These are phyloP conservation scores for Barnettozyma salicaria DNA, from an alignment of 805 yeast genomes.

Conservation along the genomic window DNA sequence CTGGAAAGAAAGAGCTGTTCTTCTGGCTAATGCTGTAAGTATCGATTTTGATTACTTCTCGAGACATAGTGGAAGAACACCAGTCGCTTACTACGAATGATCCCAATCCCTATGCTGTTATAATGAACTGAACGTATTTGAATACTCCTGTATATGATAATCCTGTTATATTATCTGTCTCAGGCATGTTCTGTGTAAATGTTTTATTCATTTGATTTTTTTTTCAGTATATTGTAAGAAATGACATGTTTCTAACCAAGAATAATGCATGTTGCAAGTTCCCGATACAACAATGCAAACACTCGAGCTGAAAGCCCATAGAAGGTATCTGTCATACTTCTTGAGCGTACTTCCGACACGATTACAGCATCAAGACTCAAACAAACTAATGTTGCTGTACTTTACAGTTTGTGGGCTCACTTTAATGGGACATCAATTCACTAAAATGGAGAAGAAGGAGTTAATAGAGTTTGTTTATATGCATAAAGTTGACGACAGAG, in stretches of 20 bases:
- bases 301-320: slow-evolving; percentile 18
- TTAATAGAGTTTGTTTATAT: slow-evolving; percentile 40
- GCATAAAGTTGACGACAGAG: slow-evolving; percentile 37
- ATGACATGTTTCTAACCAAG: no score
- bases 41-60: slow-evolving; percentile 96
- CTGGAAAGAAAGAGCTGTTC: slow-evolving; percentile 76
- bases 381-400: slow-evolving; percentile 61
- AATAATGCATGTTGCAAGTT: no score
- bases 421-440: slow-evolving; percentile 25
- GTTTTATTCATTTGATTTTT: no score
- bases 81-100: no score
- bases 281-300: slow-evolving; percentile 5
- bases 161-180: no score
- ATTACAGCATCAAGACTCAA: slow-evolving; percentile 60
- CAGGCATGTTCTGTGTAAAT: no score
- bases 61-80: slow-evolving; percentile 71
- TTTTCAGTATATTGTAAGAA: no score
- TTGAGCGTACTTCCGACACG: slow-evolving; percentile 47
- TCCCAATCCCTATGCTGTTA: no score
- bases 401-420: slow-evolving; percentile 56
- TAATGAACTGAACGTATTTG: no score
- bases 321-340: slow-evolving; percentile 44
- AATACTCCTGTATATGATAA: no score
- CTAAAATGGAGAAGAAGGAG: slow-evolving; percentile 24
- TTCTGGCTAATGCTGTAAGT: slow-evolving; percentile 83